Evolutionary conservation across 2,329 filamentous ascomycete genomes (phyloP), one percentile per base, ranked within the genome.

Genomic region (Diplodia scrobiculata): DNA sequence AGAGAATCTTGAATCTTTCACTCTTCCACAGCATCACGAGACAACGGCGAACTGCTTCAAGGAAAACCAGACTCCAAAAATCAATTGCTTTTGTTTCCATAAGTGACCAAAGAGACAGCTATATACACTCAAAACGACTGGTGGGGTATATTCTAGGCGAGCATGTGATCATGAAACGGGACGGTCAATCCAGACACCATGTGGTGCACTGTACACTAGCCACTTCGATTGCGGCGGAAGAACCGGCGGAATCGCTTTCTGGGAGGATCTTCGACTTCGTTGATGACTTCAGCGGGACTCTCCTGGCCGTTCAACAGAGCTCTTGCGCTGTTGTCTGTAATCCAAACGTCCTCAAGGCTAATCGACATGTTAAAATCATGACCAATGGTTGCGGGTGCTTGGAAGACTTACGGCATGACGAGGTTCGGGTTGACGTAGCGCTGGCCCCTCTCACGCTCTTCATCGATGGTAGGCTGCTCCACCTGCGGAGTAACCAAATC

Each of bases 361-460:
- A 41, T 29, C 19, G 68, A 64, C 71, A 63, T 32, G 67, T 45
- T 11, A 48, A n/a, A 11, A 69, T 64, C 52, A 27, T 2, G 21
- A 36, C 17, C 47, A 9, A 29, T 2, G 50, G 19, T 2, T 38
- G 27, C 7, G 10, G 2, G 5, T 25, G 25, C 25, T 19, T 13
- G 13, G 71, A 68, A 45, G 5, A 84, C 87, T 81, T 82, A 89
- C 82, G 88, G 88, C 36, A 82, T 79, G 3, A 88, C 81, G 11
- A 96, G 79, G 74, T 86, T 94, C 1, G 91, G 91, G 71, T 94
- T 95, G 58, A 92, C 81, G 76, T 92, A 96, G 55, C 81, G 81
- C 75, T 88, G 74, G 0, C 88, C 90, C 72, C 85, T 86, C 73
- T 94, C 90, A 67, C 85, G 84, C 67, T 86, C 83, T 76, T 93